These are phyloP conservation scores for Phytophthora pinifolia DNA, from an alignment of 352 stramenopile species.

Conservation along the genomic window DNA sequence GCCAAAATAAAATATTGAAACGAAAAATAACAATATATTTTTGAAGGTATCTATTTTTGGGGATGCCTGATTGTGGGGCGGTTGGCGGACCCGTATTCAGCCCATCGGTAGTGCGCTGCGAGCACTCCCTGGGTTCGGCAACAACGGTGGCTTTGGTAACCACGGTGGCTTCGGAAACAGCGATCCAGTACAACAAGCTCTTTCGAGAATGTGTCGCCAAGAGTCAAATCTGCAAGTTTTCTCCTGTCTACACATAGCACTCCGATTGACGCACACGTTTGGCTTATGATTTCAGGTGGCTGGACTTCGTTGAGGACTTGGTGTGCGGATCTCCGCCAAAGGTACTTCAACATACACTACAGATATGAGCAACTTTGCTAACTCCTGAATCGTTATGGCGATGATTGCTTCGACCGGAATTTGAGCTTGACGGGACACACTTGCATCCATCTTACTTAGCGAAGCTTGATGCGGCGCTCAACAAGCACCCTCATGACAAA, in stretches of 20 bases:
- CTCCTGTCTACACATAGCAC: slow-evolving; percentile 4
- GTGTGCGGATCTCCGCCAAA: slow-evolving; percentile 45
- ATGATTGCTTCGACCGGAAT: slow-evolving; percentile 48
- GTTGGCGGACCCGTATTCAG: too few species aligned
- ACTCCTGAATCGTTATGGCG: neutral
- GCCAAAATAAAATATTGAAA: too few species aligned
- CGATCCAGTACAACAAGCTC: slow-evolving; percentile 83
- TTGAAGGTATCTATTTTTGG: too few species aligned
- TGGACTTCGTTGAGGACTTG: slow-evolving; percentile 90
- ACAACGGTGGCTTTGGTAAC: too few species aligned
- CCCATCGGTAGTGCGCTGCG: too few species aligned
- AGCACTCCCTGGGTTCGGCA: too few species aligned
- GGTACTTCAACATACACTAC: slow-evolving; percentile 25
- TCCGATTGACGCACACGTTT: neutral
- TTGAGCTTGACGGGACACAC: slow-evolving; percentile 83
- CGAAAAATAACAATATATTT: too few species aligned
- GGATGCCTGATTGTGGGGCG: too few species aligned
- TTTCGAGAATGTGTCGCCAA: slow-evolving; percentile 45
- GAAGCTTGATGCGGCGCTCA: slow-evolving; percentile 42
- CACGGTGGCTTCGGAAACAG: too few species aligned
- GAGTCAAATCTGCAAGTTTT: slow-evolving; percentile 48
- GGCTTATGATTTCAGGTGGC: slow-evolving; percentile 49
- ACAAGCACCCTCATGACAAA: slow-evolving; percentile 1
- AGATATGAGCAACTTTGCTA: neutral
- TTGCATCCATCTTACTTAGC: slow-evolving; percentile 74